Evolutionary conservation across 805 yeast genomes (phyloP), one percentile per base, ranked within the genome.

Genomic region (Brettanomyces nanus): DNA sequence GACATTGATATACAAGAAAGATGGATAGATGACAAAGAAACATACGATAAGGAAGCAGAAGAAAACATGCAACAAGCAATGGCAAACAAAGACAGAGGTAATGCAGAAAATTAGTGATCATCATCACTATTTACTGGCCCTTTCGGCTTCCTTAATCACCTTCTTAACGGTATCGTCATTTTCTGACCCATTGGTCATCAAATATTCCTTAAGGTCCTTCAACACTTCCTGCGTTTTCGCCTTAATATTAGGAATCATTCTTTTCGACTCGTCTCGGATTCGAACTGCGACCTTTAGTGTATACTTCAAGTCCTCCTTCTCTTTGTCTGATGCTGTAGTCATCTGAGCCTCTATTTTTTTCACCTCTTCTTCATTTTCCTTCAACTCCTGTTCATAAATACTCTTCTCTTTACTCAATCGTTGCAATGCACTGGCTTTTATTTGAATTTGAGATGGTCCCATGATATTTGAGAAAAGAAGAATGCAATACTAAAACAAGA

Each of bases 1-100:
- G 73, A 71, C 13, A 63, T 75, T 5, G 96, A 89, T 55, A 74
- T 86, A 4, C 98, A 92, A 48, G 98, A 92, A 47, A 69, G 99
- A 42, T 92, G 98, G 98, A 73, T 92, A 9, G 96, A 85, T 41
- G 69, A 79, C 46, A 92, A 89, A 55, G 81, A 73, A 20, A 65
- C 64, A 35, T 87, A 85, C 58, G 98, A 92, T 46, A 69, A 73
- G 35, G 66, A 68, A 35, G 82, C 75, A 44, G 66, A 63, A 25
- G 69, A 73, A 37, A 65, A 66, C 40, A 61, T 67, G 25, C 58
- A 63, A n/a, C n/a, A n/a, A n/a, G n/a, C n/a, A 32, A 65, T 61
- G 35, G 49, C 70, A 19, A 47, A 64, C 22, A 53, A 57, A 6
- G n/a, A n/a, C n/a, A n/a, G n/a, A n/a, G n/a, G n/a, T n/a, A n/a